phyloP scores from a whole-genome alignment of 257 asterid genomes.

The Linaria vulgaris region DNA sequence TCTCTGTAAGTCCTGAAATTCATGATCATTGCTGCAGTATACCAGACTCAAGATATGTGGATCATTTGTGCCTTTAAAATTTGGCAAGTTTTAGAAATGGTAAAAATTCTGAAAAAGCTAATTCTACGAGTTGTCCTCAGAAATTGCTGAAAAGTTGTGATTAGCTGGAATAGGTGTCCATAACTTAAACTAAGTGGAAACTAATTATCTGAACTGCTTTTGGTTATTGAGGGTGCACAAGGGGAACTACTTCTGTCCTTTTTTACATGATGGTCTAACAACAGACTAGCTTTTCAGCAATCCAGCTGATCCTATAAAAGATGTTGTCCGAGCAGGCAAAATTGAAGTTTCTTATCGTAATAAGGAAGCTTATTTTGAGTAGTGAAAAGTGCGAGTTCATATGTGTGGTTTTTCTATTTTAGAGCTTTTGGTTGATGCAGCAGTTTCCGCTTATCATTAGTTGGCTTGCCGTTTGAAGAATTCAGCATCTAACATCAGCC shows the following conservation, averaged over 20 bases:
- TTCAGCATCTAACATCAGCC: too few relatives aligned
- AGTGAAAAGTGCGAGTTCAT: too few relatives aligned
- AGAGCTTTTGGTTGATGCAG: not conserved
- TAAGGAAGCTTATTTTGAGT: not conserved
- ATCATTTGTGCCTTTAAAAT: not conserved
- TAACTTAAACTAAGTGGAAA: too few relatives aligned
- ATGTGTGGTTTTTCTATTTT: not conserved
- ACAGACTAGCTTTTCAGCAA: too few relatives aligned
- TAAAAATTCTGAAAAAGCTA: not conserved
- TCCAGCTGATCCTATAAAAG: too few relatives aligned
- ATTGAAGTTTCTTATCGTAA: not conserved
- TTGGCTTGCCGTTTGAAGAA: not conserved
- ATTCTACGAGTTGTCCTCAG: not conserved
- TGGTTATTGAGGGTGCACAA: too few relatives aligned
- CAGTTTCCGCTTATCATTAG: not conserved
- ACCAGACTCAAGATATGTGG: not conserved
- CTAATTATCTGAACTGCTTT: too few relatives aligned
- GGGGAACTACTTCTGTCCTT: too few relatives aligned
- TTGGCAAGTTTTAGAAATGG: not conserved
- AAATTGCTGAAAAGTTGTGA: too few relatives aligned
- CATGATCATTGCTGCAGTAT: slow-evolving; percentile 5
- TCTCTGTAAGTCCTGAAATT: slow-evolving; percentile 59
- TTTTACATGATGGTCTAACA: too few relatives aligned
- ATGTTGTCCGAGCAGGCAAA: not conserved
- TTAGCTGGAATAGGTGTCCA: too few relatives aligned